Evolutionary conservation across 2,329 filamentous ascomycete species (phyloP), one percentile per base, ranked within the genome.

Genomic region (Talaromyces rugulosus): DNA sequence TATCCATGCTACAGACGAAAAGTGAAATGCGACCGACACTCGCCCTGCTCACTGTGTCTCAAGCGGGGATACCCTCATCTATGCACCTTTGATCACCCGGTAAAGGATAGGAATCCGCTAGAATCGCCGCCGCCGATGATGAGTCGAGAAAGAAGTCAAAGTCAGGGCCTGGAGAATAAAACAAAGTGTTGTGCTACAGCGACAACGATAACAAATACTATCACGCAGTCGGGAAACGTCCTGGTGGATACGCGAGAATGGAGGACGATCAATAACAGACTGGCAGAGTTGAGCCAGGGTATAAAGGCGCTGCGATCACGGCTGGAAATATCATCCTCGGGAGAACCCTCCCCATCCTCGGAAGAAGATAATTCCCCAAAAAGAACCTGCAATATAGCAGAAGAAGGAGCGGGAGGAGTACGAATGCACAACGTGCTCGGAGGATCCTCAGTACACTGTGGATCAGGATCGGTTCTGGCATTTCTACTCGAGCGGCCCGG

Each of bases 381-480:
- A 9, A 31, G 12, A 31, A 2, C 30, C 14, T 30, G 28, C 14
- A n/a, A 31, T n/a, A 58, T 53, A 6, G 9, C n/a, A 6, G 61
- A 62, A 23, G 57, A 59, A 28, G 56, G 33, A 27, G 31, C 56
- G 55, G 70, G 75, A 58, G 85, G 85, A 1, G 81, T 87, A 28
- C 85, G 87, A 69, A 84, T 84, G 9, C 77, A 78, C 59, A 87
- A 87, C 68, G 83, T 83, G 61, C 73, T 84, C 51, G 83, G 84
- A 60, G 82, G 84, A 63, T 83, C 85, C 63, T 85, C 83, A 6
- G 83, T 87, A 18, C 85, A 88, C 69, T 74, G 87, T 34, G 85
- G 85, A 12, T 85, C 83, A 31, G 81, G 83, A 59, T 87, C 85
- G 0, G 84, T 87, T 1, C 80, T 86, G 11, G 85, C 85, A 8